Evolutionary conservation across 2,329 filamentous ascomycete genomes (phyloP).

Genomic region (Claviceps lovelessii): DNA sequence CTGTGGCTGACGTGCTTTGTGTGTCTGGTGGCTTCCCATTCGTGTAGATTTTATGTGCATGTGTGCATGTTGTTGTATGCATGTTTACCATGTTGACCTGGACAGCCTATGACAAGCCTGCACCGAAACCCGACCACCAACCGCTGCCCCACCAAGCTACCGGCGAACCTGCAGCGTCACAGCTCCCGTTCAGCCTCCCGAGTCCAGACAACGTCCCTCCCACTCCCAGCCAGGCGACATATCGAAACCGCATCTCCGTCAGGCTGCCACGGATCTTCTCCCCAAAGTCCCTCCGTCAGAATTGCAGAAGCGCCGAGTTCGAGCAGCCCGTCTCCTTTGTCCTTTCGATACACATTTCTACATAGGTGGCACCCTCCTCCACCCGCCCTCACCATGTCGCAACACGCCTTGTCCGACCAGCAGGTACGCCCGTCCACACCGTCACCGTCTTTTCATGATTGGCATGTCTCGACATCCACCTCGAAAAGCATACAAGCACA

Average conservation of each 20-base stretch:
- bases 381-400: constrained; percentile 59
- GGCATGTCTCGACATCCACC: constrained; percentile 6
- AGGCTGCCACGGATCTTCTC: neutral
- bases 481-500: constrained; percentile 3
- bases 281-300: neutral
- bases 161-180: constrained; percentile 13
- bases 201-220: constrained; percentile 1
- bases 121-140: too few relatives aligned
- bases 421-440: constrained; percentile 46
- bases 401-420: constrained; percentile 95
- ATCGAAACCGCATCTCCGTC: neutral
- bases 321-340: neutral
- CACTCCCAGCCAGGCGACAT: constrained; percentile 7
- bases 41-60: too few relatives aligned
- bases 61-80: too few relatives aligned
- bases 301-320: neutral
- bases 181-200: constrained; percentile 10
- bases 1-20: neutral
- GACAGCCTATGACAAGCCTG: neutral
- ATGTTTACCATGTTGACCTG: neutral
- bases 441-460: constrained; percentile 5
- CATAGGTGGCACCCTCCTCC: constrained; percentile 1
- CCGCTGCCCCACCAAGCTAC: too few relatives aligned
- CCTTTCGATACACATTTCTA: constrained; percentile 12
- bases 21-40: neutral